Evolutionary conservation across 495 filamentous ascomycete genomes (phyloP).

Genomic region (Aspergillus saccharolyticus): DNA sequence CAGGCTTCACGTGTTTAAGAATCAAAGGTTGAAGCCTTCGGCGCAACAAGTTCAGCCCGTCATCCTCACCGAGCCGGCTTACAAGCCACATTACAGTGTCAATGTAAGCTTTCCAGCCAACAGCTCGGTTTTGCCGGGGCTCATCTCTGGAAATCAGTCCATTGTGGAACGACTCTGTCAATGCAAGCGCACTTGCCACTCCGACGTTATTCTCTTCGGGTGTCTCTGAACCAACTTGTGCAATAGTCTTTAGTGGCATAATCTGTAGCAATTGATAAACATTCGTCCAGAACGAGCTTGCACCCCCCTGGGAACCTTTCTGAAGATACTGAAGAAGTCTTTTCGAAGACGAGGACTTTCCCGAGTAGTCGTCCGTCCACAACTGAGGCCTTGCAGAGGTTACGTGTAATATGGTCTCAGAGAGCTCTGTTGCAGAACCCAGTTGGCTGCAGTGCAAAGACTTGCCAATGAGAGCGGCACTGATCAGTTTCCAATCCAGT

Average conservation of each 20-base stretch:
- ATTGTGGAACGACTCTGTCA: conserved; percentile 60
- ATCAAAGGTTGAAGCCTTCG: conserved; percentile 53
- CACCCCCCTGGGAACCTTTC: conserved; percentile 72
- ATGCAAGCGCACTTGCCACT: conserved; percentile 24
- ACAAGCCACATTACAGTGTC: conserved; percentile 48
- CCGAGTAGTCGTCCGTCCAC: conserved; percentile 66
- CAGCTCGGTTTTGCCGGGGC: conserved; percentile 54
- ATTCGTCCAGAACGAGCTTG: conserved; percentile 64
- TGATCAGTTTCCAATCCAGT: conserved; percentile 58
- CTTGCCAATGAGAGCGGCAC: conserved; percentile 62
- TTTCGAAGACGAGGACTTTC: conserved; percentile 60
- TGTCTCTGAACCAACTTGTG: conserved; percentile 44
- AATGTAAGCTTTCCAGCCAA: conserved; percentile 73
- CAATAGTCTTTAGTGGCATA: conserved; percentile 52
- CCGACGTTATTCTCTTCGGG: conserved; percentile 19
- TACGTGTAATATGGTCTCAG: conserved; percentile 56
- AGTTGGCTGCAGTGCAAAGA: conserved; percentile 62
- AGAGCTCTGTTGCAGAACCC: conserved; percentile 65
- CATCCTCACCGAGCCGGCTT: conserved; percentile 37
- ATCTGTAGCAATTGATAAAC: conserved; percentile 53
- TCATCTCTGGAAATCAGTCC: conserved; percentile 74
- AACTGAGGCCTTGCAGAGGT: conserved; percentile 60
- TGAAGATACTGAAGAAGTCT: conserved; percentile 69
- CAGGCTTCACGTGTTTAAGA: conserved; percentile 50
- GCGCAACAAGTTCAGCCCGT: conserved; percentile 43